phyloP scores from a whole-genome alignment of 2,329 filamentous ascomycete genomes.

The Trichoderma hamatum region DNA sequence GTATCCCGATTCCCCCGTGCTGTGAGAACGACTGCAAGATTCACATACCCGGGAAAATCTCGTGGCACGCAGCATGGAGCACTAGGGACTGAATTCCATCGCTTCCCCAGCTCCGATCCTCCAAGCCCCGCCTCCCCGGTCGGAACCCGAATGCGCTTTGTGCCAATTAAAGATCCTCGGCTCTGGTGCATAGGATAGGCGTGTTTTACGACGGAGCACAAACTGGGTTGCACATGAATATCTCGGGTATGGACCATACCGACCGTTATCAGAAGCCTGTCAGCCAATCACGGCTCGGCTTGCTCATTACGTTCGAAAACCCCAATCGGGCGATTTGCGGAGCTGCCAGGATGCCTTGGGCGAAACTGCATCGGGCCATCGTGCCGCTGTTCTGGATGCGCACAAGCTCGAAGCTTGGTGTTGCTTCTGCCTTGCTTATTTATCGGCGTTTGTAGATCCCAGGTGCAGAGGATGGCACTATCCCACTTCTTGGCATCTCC shows the following conservation, averaged over 20 bases:
- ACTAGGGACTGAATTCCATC: neutral
- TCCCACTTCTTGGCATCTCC: neutral
- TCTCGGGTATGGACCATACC: neutral
- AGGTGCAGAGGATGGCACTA: neutral
- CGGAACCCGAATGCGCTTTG: neutral
- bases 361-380: slow-evolving; percentile 9
- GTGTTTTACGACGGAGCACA: neutral
- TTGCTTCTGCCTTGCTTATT: neutral
- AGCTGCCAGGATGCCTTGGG: neutral
- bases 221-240: slow-evolving; percentile 8
- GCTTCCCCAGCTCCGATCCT: neutral
- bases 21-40: neutral
- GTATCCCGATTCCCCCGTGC: neutral
- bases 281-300: slow-evolving; percentile 20
- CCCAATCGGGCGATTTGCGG: slow-evolving; percentile 27
- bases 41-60: slow-evolving; percentile 13
- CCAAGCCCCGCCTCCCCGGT: neutral
- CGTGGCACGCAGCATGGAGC: neutral
- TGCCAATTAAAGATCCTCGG: slow-evolving; percentile 1
- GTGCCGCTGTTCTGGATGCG: slow-evolving; percentile 11
- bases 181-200: slow-evolving; percentile 3
- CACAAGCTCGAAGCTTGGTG: neutral
- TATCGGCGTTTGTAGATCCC: neutral
- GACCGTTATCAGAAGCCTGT: slow-evolving; percentile 17
- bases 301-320: slow-evolving; percentile 29